Evolutionary conservation across 1,284 basidiomycete genomes (phyloP).

Genomic region (Cutaneotrichosporon sp.): DNA sequence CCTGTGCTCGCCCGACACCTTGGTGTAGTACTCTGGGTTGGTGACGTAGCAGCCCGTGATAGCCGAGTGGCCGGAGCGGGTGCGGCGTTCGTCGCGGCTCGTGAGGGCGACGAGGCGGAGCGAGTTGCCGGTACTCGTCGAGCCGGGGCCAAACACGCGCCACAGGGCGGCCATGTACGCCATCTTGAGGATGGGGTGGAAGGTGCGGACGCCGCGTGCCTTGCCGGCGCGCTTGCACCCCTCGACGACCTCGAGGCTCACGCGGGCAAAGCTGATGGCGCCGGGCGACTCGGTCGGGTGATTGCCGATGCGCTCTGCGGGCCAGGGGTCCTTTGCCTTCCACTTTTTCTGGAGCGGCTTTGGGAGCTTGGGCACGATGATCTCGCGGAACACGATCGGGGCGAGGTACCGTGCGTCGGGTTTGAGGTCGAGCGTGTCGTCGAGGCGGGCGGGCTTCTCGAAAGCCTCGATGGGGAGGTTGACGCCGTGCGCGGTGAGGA

Average conservation of each 20-base stretch:
- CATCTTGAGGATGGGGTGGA: conserved; percentile 41
- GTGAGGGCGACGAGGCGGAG: conserved; percentile 11
- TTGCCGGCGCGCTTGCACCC: conserved; percentile 28
- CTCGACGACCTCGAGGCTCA: conserved; percentile 20
- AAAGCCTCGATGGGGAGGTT: conserved; percentile 4
- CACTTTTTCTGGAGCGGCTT: conserved; percentile 31
- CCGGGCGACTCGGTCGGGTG: conserved; percentile 8
- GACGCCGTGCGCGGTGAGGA: conserved; percentile 1
- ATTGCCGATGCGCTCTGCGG: conserved; percentile 8
- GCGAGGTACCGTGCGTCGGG: conserved; percentile 28
- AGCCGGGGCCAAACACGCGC: conserved; percentile 17
- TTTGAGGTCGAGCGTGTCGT: conserved; percentile 33
- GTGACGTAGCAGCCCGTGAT: conserved; percentile 41
- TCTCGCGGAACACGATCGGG: conserved; percentile 33
- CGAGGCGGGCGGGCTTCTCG: conserved; percentile 16
- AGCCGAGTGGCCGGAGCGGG: conserved; percentile 26
- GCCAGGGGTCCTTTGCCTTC: conserved; percentile 31
- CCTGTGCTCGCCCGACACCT: conserved; percentile 11
- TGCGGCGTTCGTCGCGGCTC: conserved; percentile 33
- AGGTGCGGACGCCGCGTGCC: conserved; percentile 29
- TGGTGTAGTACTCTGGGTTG: conserved; percentile 19
- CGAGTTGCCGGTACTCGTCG: not conserved
- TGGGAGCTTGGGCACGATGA: conserved; percentile 42
- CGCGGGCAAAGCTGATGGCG: conserved; percentile 19
- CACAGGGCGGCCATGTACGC: conserved; percentile 37